Base-by-base conservation (phyloP, 129 eudicot genomes). In the Escallonia herrerae region DNA sequence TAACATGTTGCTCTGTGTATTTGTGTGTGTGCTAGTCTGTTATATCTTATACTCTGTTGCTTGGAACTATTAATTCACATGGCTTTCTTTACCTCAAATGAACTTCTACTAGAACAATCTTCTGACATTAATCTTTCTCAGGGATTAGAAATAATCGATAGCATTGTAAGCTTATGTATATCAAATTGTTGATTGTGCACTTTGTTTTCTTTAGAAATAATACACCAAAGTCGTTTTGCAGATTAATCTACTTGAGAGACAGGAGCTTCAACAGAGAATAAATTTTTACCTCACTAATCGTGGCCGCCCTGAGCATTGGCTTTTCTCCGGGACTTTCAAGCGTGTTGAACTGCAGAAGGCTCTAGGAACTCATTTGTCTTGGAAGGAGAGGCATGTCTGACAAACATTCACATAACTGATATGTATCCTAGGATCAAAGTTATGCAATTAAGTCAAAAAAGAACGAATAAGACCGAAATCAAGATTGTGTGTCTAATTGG, bases 291-390 rank as follows among this genome's bases (percentile, higher is more conserved):
- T 86, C 62, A 63, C 76, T 60, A 86, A 83, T 44, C 96, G 87
- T 79, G 95, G 89, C 39, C 91, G 76, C 39, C 91, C 98, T 22
- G 96, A 93, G 80, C 96, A 93, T 70, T 93, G 98, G 98, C 89
- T 88, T 65, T 82, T 66, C 48, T 54, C 82, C 66, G 98, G 89
- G 74, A 65, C 74, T 65, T 86, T 81, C 71, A 93, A 88, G 74
- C 96, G 98, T 60, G 77, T 75, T 22, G 98, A 93, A 63, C 63
- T 93, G 77, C 98, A 85, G 70, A 88, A 86, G 67, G 87, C 98
- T 58, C 90, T 93, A 43, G 98, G 98, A 71, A 88, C 76, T 74
- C 95, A 93, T 80, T 76, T 93, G 60, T 88, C 98, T 50, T 88
- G 96, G 96, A 93, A 93, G 76, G 98, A 93, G 67, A 88, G 95